Evolutionary conservation across 1,284 basidiomycete species (phyloP).

Genomic region (Moesziomyces antarcticus): DNA sequence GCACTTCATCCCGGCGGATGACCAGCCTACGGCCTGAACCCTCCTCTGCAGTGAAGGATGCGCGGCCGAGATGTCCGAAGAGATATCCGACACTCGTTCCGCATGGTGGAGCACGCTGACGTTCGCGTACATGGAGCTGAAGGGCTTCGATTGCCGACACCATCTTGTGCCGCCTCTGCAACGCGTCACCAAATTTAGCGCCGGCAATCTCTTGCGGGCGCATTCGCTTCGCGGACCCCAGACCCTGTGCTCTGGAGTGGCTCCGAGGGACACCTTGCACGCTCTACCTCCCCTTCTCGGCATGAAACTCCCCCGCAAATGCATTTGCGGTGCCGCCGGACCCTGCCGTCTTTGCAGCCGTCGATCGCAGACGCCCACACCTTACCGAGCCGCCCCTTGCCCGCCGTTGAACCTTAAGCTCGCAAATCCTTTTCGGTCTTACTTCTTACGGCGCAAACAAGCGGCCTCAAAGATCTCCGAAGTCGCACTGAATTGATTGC

Average conservation of each 20-base stretch:
- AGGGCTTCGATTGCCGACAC: no score
- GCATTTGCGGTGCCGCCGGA: not conserved
- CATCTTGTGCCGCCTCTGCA: no score
- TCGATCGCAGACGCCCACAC: not conserved
- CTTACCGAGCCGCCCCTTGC: not conserved
- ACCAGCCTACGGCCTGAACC: no score
- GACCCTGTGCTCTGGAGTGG: no score
- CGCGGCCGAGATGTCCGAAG: not conserved
- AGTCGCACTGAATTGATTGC: not conserved
- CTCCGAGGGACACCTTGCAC: no score
- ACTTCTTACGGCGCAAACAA: not conserved
- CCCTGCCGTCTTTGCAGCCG: not conserved
- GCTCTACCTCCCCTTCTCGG: no score
- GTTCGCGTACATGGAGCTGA: no score
- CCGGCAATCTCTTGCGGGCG: constrained; percentile 16
- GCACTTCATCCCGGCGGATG: no score
- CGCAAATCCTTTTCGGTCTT: not conserved
- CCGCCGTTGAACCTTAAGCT: not conserved
- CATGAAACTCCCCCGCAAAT: constrained; percentile 3
- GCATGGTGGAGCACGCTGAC: not conserved
- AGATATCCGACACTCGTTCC: not conserved
- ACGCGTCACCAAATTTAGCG: constrained; percentile 10
- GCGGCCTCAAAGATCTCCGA: not conserved
- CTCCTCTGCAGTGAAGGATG: not conserved
- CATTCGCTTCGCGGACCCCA: constrained; percentile 5